Conservation (phyloP, 2,329 filamentous ascomycete species). For the Truncatella angustata region DNA sequence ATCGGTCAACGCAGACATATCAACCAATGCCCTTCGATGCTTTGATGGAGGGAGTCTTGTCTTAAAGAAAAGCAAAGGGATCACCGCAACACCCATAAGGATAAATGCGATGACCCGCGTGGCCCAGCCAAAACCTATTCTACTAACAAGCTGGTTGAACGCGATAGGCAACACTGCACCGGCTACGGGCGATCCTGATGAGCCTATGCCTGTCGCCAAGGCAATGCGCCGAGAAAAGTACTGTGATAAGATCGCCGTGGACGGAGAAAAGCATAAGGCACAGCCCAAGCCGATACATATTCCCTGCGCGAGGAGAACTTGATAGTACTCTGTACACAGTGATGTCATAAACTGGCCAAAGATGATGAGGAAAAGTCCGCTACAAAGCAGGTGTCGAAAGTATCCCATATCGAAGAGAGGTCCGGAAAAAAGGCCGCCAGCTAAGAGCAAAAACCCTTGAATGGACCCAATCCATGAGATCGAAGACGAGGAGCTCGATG, state of each 20-base stretch:
- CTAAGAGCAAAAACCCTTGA: conserved; percentile 49
- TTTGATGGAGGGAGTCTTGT: conserved; percentile 31
- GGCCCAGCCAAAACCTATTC: conserved; percentile 43
- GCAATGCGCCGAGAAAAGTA: conserved; percentile 29
- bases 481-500: conserved; percentile 36
- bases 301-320: conserved; percentile 50
- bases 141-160: conserved; percentile 35
- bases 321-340: conserved; percentile 46
- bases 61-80: conserved; percentile 31
- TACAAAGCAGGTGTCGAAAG: conserved; percentile 39
- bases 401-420: conserved; percentile 52
- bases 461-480: conserved; percentile 53
- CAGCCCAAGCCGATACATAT: conserved; percentile 44
- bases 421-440: conserved; percentile 47
- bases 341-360: conserved; percentile 54
- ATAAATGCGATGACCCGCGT: conserved; percentile 42
- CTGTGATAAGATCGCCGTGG: conserved; percentile 24
- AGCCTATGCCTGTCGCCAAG: conserved; percentile 30
- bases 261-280: conserved; percentile 23
- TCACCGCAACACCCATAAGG: conserved; percentile 29
- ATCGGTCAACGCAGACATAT: conserved; percentile 36
- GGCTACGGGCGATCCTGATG: conserved; percentile 29
- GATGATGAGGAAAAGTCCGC: conserved; percentile 43
- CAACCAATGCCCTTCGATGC: conserved; percentile 29
- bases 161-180: conserved; percentile 44